Conservation (phyloP, 768 basidiomycete species). For the Tulasnella sp. region DNA sequence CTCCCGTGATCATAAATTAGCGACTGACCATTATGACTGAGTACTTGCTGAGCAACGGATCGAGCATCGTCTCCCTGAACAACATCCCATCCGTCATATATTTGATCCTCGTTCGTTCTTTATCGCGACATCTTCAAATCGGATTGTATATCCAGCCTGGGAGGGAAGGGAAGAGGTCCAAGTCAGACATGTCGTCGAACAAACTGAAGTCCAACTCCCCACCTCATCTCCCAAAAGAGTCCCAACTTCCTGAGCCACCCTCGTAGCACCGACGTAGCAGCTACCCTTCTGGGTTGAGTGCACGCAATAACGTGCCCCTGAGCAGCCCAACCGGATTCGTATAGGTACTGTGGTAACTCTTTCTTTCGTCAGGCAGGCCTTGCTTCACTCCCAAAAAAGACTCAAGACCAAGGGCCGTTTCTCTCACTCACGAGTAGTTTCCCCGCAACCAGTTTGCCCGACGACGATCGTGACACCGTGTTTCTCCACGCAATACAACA, state of each 20-base stretch:
- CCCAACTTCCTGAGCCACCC: constrained; percentile 91
- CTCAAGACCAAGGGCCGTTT: neutral
- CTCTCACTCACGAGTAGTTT: constrained; percentile 77
- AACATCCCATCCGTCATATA: constrained; percentile 99
- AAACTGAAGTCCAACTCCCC: constrained; percentile 17
- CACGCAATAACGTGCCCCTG: constrained; percentile 82
- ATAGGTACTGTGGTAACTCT: constrained; percentile 94
- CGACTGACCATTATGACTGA: constrained; percentile 85
- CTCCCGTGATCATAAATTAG: neutral
- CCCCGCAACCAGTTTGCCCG: constrained; percentile 94
- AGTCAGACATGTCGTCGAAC: neutral
- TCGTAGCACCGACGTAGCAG: constrained; percentile 83
- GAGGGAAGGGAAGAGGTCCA: neutral
- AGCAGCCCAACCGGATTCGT: constrained; percentile 87
- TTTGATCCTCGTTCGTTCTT: constrained; percentile 76
- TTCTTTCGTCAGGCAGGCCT: neutral
- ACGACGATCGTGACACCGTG: constrained; percentile 81
- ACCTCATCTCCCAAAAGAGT: constrained; percentile 84
- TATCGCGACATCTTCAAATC: constrained; percentile 88
- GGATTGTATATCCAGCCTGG: constrained; percentile 98
- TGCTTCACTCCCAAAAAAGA: neutral
- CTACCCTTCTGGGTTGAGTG: constrained; percentile 87
- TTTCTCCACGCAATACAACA: constrained; percentile 78
- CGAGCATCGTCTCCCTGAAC: constrained; percentile 85
- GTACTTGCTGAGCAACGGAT: constrained; percentile 88